Evolutionary conservation across 2,329 filamentous ascomycete species (phyloP).

Genomic region (Pestalotiopsis sp.): DNA sequence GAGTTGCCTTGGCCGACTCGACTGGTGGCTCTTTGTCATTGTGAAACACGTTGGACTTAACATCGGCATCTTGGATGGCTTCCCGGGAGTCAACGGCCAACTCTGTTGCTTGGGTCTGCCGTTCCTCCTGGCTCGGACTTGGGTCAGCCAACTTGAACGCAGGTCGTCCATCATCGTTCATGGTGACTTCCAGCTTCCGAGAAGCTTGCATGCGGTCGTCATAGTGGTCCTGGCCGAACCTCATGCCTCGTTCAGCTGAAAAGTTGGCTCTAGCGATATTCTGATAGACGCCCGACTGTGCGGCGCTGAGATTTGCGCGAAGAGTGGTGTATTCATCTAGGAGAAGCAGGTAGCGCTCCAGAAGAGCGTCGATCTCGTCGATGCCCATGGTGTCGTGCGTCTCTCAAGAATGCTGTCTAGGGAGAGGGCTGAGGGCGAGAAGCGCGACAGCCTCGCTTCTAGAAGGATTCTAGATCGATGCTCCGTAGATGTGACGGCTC

Average conservation of each 20-base stretch:
- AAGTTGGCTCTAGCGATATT: constrained; percentile 77
- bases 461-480: neutral
- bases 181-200: constrained; percentile 42
- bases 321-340: constrained; percentile 69
- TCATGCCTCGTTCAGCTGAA: constrained; percentile 60
- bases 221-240: constrained; percentile 72
- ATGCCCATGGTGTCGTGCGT: constrained; percentile 26
- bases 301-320: constrained; percentile 52
- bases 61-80: neutral
- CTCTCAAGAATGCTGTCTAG: neutral
- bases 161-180: neutral
- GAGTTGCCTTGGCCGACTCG: constrained; percentile 14
- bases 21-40: constrained; percentile 13
- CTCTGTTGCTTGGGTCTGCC: neutral
- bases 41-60: constrained; percentile 17
- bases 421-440: neutral
- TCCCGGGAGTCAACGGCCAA: neutral
- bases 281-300: constrained; percentile 60
- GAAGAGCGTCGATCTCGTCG: constrained; percentile 60
- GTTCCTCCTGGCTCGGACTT: neutral
- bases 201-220: constrained; percentile 73
- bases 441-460: neutral
- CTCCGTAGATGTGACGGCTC: neutral
- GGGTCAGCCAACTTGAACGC: neutral
- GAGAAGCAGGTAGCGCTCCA: constrained; percentile 66